These are phyloP conservation scores for Clathrus columnatus DNA, from an alignment of 768 basidiomycete species.

Conservation along the genomic window DNA sequence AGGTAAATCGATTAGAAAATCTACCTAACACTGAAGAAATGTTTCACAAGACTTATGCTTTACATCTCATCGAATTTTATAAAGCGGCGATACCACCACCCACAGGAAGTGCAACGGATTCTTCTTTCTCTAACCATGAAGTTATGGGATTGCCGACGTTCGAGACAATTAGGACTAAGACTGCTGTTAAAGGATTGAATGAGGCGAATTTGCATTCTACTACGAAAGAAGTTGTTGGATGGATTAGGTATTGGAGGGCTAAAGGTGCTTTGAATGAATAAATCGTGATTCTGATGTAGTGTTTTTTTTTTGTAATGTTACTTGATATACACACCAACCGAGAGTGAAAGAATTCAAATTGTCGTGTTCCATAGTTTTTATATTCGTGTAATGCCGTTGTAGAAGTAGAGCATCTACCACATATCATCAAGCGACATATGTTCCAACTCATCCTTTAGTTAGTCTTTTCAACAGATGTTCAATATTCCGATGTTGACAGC, in stretches of 20 bases:
- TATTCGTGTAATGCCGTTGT: no score
- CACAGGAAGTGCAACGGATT: constrained; percentile 4
- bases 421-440: no score
- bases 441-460: no score
- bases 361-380: no score
- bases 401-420: no score
- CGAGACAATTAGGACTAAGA: not conserved
- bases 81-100: constrained; percentile 17
- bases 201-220: not conserved
- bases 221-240: not conserved
- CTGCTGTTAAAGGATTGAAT: not conserved
- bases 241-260: not conserved
- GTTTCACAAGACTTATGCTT: constrained; percentile 16
- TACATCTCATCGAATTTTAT: constrained; percentile 23
- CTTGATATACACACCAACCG: no score
- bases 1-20: constrained; percentile 23
- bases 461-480: no score
- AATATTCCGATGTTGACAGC: no score
- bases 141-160: not conserved
- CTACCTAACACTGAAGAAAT: constrained; percentile 7
- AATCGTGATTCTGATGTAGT: no score
- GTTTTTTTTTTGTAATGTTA: no score
- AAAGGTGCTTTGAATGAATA: no score
- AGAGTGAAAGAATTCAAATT: no score
- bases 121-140: not conserved